Evolutionary conservation across 73 alveolate species (phyloP).

Genomic region (Paramecium octaurelia): DNA sequence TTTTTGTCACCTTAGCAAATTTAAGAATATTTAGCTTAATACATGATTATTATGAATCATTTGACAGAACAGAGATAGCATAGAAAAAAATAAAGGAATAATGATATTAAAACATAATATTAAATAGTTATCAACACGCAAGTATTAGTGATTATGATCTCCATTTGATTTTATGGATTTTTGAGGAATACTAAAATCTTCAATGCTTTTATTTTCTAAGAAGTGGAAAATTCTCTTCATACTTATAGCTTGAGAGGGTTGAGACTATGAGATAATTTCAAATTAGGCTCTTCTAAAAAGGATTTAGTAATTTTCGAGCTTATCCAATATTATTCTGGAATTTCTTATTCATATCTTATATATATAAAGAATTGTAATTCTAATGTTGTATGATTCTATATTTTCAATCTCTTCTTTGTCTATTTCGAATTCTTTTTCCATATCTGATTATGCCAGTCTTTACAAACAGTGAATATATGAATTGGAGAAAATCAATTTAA

Average conservation of each 20-base stretch:
- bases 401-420: not conserved
- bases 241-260: not conserved
- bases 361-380: not conserved
- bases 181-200: not conserved
- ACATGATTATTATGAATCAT: not conserved
- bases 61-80: not conserved
- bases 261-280: not conserved
- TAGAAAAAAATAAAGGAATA: conserved; percentile 12
- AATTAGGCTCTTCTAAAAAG: not conserved
- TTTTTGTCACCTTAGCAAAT: conserved; percentile 24
- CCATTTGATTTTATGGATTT: not conserved
- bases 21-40: not conserved
- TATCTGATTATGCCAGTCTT: not conserved
- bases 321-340: not conserved
- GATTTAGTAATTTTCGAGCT: not conserved
- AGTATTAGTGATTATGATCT: not conserved
- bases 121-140: not conserved
- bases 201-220: not conserved
- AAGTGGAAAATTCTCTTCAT: not conserved
- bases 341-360: not conserved
- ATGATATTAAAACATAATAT: not conserved
- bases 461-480: not conserved
- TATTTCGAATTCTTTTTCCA: not conserved
- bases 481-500: not conserved
- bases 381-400: not conserved